Conservation (phyloP, 345 rosid species). For the Nasturtium officinale region DNA sequence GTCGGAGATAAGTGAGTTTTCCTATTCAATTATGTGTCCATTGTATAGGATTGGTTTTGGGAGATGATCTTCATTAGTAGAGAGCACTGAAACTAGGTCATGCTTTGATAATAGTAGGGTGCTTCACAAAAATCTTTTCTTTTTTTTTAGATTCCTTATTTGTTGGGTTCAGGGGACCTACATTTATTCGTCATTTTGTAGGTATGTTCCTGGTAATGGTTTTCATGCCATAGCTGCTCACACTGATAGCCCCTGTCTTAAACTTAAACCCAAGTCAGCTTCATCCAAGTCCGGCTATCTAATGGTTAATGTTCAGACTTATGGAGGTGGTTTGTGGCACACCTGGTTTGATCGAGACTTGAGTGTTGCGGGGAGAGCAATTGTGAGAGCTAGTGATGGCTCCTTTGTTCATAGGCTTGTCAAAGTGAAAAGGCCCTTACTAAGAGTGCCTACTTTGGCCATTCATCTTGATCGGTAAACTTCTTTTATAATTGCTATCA, state of each 20-base stretch:
- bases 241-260: constrained; percentile 94
- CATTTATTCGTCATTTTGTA: constrained; percentile 45
- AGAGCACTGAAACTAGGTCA: constrained; percentile 9
- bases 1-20: constrained; percentile 81
- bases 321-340: constrained; percentile 97
- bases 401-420: constrained; percentile 79
- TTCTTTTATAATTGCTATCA: background rate
- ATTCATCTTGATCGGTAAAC: constrained; percentile 85
- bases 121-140: background rate
- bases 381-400: constrained; percentile 68
- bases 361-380: constrained; percentile 93
- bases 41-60: background rate
- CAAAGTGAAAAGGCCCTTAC: constrained; percentile 78
- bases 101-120: background rate
- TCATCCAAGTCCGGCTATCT: constrained; percentile 80
- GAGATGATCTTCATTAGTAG: background rate
- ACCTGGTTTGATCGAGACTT: constrained; percentile 98
- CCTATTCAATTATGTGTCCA: background rate
- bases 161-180: constrained; percentile 23
- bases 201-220: constrained; percentile 80
- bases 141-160: background rate
- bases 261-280: constrained; percentile 89
- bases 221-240: constrained; percentile 93
- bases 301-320: constrained; percentile 94
- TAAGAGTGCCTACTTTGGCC: constrained; percentile 85